These are phyloP conservation scores for Russula ochroleuca DNA, from an alignment of 768 basidiomycete genomes.

Conservation along the genomic window DNA sequence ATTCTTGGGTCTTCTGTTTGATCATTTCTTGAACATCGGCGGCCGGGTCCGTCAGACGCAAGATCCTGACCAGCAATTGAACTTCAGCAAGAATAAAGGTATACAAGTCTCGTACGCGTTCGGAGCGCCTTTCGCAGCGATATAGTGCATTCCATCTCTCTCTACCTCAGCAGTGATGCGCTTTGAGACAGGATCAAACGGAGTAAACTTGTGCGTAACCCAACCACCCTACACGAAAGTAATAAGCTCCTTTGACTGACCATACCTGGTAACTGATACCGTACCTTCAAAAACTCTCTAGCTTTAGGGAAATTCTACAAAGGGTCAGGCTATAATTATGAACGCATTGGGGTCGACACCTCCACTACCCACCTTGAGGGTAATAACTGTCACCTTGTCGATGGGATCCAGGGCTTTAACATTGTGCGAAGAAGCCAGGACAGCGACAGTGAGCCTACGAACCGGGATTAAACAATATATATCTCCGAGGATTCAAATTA, in stretches of 20 bases:
- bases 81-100: background rate
- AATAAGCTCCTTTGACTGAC: background rate
- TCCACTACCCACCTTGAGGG: conserved; percentile 34
- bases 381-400: conserved; percentile 45
- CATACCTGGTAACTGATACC: background rate
- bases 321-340: background rate
- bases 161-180: conserved; percentile 48
- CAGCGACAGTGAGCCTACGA: conserved; percentile 39
- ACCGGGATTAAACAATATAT: background rate
- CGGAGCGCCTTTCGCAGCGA: conserved; percentile 45
- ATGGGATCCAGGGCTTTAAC: conserved; percentile 46
- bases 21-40: conserved; percentile 35
- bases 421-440: conserved; percentile 46
- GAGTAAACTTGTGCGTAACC: conserved; percentile 44
- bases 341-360: background rate
- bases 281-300: conserved; percentile 34
- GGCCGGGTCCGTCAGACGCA: conserved; percentile 39
- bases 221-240: conserved; percentile 36
- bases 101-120: conserved; percentile 34
- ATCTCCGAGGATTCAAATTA: conserved; percentile 3
- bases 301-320: conserved; percentile 42
- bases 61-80: conserved; percentile 33
- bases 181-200: conserved; percentile 50
- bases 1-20: conserved; percentile 37
- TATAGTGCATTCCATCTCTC: conserved; percentile 41